Base-by-base conservation (phyloP, 148 eudicot genomes). In the Nepenthes gracilis region DNA sequence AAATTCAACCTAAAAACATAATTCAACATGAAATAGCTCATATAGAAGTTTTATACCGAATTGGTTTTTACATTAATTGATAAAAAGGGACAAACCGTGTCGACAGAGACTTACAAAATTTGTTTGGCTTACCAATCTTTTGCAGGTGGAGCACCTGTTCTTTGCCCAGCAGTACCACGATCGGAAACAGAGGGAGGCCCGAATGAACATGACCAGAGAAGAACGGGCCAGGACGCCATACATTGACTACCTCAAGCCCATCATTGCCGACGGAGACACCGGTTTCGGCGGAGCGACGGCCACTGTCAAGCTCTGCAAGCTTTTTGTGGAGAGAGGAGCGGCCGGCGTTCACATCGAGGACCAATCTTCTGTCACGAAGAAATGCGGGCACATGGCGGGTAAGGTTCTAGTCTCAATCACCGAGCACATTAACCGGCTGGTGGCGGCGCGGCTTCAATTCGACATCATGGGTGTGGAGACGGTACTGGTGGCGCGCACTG, bases 201-300 rank as follows among this genome's bases (percentile, higher is more conserved):
- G 95, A 11, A 87, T 87, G 95, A 73, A 69, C 70, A 74, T 87
- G 85, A 54, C 68, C 53, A 67, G 81, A 6, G 89, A 83, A 14
- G 90, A 87, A 69, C 57, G 95, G 69, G 81, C 85, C 11, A 38
- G 64, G 13, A 84, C 87, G 1, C 89, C 95, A 32, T 81, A 36
- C 59, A 54, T 84, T 35, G 95, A 87, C 64, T 87, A 81, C 75
- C 63, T 83, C 65, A 83, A 82, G 43, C 89, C 95, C 12, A 87
- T 87, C 49, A 87, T 87, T 14, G 90, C 95, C 2, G 95, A 87
- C 23, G 95, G 89, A 2, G 95, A 87, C 63, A 84, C 95, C 2
- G 95, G 95, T 0, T 87, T 87, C 12, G 95, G 95, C 40, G 95
- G 95, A 1, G 95, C 90, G 35, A 84, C 95, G 5, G 89, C 95